Evolutionary conservation across 192 early-diverging fungal genomes (phyloP), one percentile per base, ranked within the genome.

Genomic region (Coemansia biformis): DNA sequence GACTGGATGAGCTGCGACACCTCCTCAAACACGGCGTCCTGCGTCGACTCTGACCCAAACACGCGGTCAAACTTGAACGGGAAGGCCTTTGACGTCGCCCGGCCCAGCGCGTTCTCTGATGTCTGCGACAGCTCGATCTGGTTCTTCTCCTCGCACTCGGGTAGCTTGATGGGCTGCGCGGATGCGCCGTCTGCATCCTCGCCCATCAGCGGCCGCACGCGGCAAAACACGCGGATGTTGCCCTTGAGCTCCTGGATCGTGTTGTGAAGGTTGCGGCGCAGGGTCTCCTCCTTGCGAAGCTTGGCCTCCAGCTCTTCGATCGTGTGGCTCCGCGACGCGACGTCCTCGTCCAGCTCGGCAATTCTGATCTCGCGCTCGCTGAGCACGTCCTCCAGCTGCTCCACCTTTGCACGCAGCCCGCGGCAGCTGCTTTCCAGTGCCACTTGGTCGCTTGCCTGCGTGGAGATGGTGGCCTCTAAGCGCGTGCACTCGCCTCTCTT

Each of bases 141-240:
- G 51, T 80, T 78, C 7, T 80, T 78, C 36, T 86, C 83, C 16
- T 79, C 68, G 18, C 77, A 63, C 8, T 56, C 79, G 10, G 74
- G 63, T 35, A 86, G 76, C 5, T 28, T 42, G 47, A 91, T 77
- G 15, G 65, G 67, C 28, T 63, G 46, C 29, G 43, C 36, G 2
- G 43, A 35, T 4, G 18, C 41, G 4, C 30, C 46, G 7, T 42
- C 48, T 29, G 54, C 56, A 38, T 66, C 71, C 10, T 48, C 44
- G 43, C 36, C 53, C 18, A 85, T 31, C 31, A 82, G 61, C 9
- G 96, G 96, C 26, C 96, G 81, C 10, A 96, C 84, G 24, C 96
- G 77, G 63, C 93, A 96, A 67, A 98, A 97, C 19, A 96, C 96
- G 18, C 96, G 81, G 36, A 98, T 96, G 57, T 98, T 98, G 26